phyloP scores from a whole-genome alignment of 2,329 filamentous ascomycete species.

The Escovopsis sp. region DNA sequence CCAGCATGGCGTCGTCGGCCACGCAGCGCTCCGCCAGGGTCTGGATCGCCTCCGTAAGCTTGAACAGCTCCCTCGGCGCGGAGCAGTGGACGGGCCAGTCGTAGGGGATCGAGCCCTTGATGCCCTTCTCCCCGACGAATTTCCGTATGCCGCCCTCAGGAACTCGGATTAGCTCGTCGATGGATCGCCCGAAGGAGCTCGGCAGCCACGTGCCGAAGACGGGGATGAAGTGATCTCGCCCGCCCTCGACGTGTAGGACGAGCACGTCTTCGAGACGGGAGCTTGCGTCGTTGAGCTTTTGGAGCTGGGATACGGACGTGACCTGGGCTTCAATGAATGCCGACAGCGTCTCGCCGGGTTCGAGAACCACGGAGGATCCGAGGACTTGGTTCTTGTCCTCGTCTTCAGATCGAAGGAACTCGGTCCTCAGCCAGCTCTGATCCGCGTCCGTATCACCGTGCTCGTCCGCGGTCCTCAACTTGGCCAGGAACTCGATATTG shows the following conservation, averaged over 20 bases:
- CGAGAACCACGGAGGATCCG: conserved; percentile 45
- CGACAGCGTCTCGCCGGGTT: conserved; percentile 70
- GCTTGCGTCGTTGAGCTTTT: conserved; percentile 54
- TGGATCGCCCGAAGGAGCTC: conserved; percentile 66
- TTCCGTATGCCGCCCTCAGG: conserved; percentile 64
- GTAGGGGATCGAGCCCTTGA: conserved; percentile 36
- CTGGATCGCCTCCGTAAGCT: conserved; percentile 67
- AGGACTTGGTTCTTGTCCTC: conserved; percentile 16
- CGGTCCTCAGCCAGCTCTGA: conserved; percentile 54
- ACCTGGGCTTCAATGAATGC: conserved; percentile 55
- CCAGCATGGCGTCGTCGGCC: conserved; percentile 48
- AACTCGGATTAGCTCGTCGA: conserved; percentile 78
- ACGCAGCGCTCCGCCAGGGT: conserved; percentile 38
- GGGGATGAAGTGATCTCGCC: conserved; percentile 83
- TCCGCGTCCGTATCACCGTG: conserved; percentile 9
- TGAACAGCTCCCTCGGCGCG: conserved; percentile 77
- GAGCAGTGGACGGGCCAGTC: conserved; percentile 53
- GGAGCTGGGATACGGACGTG: conserved; percentile 45
- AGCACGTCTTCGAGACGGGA: conserved; percentile 67
- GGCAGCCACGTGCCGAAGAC: conserved; percentile 65
- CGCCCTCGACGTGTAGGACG: conserved; percentile 67
- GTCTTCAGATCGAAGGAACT: conserved; percentile 35
- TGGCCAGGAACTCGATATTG: conserved; percentile 64
- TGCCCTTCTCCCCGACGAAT: conserved; percentile 24
- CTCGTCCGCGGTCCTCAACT: conserved; percentile 33